Base-by-base conservation (phyloP, 208 protist genomes). In the Plasmodiophora brassicae region DNA sequence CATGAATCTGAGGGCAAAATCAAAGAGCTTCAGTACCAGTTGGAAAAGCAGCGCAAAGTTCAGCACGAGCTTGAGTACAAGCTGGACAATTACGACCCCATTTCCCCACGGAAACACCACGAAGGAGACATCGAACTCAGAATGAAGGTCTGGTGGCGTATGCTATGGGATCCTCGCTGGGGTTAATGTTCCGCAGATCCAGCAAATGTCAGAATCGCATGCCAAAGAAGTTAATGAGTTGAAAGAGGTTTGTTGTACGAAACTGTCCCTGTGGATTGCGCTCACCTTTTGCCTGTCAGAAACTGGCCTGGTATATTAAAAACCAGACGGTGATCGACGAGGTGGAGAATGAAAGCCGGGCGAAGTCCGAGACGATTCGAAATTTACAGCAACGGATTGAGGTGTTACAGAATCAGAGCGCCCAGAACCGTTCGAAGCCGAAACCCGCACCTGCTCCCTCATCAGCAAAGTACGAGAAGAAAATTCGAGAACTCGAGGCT, bases 301-400 rank as follows among this genome's bases (percentile, higher is more conserved):
- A 32, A 78, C 5, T 78, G 20, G 14, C 5, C 20, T 78, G 65
- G 65, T 78, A 38, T 32, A 38, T 32, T 32, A 38, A 78, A 38
- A 78, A 78, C 41, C 65, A 78, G n/a, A 5, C 32, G 65, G 41
- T 78, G 65, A 78, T 78, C 20, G 14, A 78, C 20, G 65, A 78
- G 5, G 10, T 78, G 5, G 65, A 78, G 41, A 38, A 5, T 14
- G 5, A 5, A 32, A 38, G 32, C 14, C 32, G 41, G 65, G 14
- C 32, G n/a, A 78, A 32, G 41, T n/a, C 32, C n/a, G 65, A 78
- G 41, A 36, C 65, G 14, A 78, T 36, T 32, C 65, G n/a, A 32
- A 78, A 8, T 32, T 32, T 78, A 78, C 65, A 78, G 65, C 65
- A 78, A 36, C 65, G 65, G 32, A 38, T 78, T 78, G n/a, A 78